phyloP scores from a whole-genome alignment of 164 flowering plant genomes.

The Annona squamosa region DNA sequence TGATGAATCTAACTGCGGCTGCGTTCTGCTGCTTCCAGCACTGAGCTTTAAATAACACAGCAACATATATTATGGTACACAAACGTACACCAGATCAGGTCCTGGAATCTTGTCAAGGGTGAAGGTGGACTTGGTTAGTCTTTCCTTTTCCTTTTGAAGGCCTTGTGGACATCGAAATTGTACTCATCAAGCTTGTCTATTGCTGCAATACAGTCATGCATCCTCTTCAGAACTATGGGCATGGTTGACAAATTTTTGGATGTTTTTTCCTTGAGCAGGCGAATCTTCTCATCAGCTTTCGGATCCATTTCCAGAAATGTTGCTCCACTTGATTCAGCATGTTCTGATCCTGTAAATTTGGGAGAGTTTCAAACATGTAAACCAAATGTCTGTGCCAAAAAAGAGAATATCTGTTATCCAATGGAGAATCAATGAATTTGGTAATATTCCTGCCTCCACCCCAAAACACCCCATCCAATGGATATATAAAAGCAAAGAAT shows the following conservation, averaged over 20 bases:
- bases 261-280: constrained; percentile 41
- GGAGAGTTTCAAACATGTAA: not conserved
- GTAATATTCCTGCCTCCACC: not conserved
- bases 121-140: constrained; percentile 17
- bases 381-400: not conserved
- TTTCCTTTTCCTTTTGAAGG: constrained; percentile 50
- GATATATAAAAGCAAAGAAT: too few relatives aligned
- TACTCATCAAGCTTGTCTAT: constrained; percentile 44
- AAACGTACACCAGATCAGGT: not conserved
- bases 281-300: constrained; percentile 30
- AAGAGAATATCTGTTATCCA: not conserved
- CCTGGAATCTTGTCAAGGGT: not conserved
- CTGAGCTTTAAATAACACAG: not conserved
- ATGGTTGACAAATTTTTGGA: constrained; percentile 42
- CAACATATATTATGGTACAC: constrained; percentile 2
- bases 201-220: constrained; percentile 52
- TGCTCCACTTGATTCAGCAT: constrained; percentile 5
- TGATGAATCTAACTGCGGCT: not conserved
- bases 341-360: constrained; percentile 15
- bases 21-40: not conserved
- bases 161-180: constrained; percentile 42
- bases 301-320: constrained; percentile 21
- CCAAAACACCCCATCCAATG: too few relatives aligned
- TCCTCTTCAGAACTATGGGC: constrained; percentile 44
- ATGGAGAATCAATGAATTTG: not conserved